A percentile compares a stretch with the other conserved stretches of the same genome.
Evolutionary conservation across 2,329 filamentous ascomycete species (phyloP).

Genomic region (Thermoascus crustaceus): DNA sequence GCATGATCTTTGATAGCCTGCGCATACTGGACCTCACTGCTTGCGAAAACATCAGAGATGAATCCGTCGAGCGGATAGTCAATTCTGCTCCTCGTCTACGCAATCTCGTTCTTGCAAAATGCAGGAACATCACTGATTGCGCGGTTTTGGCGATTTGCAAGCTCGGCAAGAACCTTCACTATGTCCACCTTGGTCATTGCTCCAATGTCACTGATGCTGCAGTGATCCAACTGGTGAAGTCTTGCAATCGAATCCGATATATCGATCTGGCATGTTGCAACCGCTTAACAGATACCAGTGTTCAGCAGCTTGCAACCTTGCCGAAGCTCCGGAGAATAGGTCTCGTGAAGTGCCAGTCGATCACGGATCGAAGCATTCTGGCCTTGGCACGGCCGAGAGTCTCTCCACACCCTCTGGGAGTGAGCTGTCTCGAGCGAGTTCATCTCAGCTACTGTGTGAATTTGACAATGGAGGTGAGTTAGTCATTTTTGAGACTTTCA

Average conservation of each 20-base stretch:
- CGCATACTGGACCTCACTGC: conserved; percentile 91
- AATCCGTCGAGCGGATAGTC: conserved; percentile 81
- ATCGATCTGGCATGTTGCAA: conserved; percentile 96
- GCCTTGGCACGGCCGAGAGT: conserved; percentile 63
- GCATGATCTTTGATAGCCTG: conserved; percentile 70
- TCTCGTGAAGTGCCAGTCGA: conserved; percentile 82
- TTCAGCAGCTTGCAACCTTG: conserved; percentile 72
- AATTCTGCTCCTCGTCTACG: conserved; percentile 76
- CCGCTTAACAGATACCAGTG: conserved; percentile 77
- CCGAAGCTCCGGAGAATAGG: conserved; percentile 94
- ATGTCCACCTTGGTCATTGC: conserved; percentile 92
- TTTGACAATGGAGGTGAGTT: conserved; percentile 67
- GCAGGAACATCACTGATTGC: conserved; percentile 80
- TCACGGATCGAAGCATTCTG: conserved; percentile 83
- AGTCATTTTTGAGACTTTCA: not conserved
- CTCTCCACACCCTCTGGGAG: conserved; percentile 49
- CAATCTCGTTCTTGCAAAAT: conserved; percentile 91
- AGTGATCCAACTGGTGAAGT: conserved; percentile 72
- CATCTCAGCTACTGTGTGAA: conserved; percentile 93
- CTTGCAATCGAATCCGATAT: conserved; percentile 89
- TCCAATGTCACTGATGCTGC: conserved; percentile 82
- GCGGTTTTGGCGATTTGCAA: conserved; percentile 80
- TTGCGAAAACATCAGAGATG: conserved; percentile 74
- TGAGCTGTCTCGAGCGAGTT: conserved; percentile 75
- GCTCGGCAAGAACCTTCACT: conserved; percentile 92